Evolutionary conservation across 2,329 filamentous ascomycete genomes (phyloP), one percentile per base, ranked within the genome.

Genomic region (Lecanicillium sp.): DNA sequence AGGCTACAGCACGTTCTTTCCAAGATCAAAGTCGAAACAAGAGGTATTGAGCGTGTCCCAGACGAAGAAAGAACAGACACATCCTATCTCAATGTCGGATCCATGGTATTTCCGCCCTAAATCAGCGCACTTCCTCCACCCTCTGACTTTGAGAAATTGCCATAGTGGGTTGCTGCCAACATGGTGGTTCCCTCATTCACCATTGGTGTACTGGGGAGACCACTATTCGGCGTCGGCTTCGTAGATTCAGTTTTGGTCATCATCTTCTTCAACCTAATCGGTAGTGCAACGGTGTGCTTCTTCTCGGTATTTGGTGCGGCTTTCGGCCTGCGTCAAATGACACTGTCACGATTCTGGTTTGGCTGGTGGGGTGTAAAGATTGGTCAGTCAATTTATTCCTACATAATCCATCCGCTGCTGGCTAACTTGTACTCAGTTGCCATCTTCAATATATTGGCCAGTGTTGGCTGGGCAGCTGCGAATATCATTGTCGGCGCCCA

Each of bases 401-500:
- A 13, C 3, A 5, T 19, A n/a, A 34, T n/a, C n/a, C n/a, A n/a
- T n/a, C n/a, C n/a, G n/a, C n/a, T n/a, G n/a, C 32, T 20, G 5
- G 9, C 19, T 30, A 10, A 13, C 20, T 45, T 35, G 17, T 25
- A 28, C 18, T 31, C 46, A 77, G 75, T 84, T 54, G 81, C 79
- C 40, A 53, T 79, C 42, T 79, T 87, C 60, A 85, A 86, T 58
- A 64, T 83, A 29, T 62, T 86, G 13, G 78, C 81, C 20, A 86
- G 79, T 52, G 57, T 87, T 5, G 83, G 84, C 39, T 87, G 84
- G 83, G 79, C 79, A 9, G 68, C 79, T 1, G 78, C 86, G 46
- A 88, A 88, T 56, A 72, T 76, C 37, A 87, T 89, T 45, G 82
- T 87, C 15, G 84, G 83, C 30, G 81, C 81, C 1, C 79, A 88